A percentile compares a stretch with the other conserved stretches of the same genome.
phyloP scores from a whole-genome alignment of 352 stramenopile genomes.

The Peronosclerospora sorghi region DNA sequence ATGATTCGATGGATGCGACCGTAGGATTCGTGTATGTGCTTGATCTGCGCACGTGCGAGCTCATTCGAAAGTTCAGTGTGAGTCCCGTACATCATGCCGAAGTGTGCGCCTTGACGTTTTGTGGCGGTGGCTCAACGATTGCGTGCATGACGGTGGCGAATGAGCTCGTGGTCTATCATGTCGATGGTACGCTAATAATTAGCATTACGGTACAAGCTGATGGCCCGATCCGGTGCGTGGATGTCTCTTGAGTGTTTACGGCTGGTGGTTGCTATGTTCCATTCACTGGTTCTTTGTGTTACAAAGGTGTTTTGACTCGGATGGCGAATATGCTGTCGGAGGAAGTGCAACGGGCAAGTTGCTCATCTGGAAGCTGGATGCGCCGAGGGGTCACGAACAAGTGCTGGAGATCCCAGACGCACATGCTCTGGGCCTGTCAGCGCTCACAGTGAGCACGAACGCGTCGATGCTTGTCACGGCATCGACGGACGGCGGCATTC shows the following conservation, averaged over 20 bases:
- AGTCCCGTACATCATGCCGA: conserved; percentile 45
- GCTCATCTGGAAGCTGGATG: conserved; percentile 76
- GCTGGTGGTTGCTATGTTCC: too few species aligned
- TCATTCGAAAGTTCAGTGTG: conserved; percentile 47
- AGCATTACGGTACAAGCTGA: conserved; percentile 50
- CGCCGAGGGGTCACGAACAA: conserved; percentile 44
- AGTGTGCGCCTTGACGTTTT: conserved; percentile 57
- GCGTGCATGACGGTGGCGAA: conserved; percentile 61
- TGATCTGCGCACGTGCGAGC: conserved; percentile 51
- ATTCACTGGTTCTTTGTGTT: not conserved
- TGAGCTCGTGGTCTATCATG: conserved; percentile 57
- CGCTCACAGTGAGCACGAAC: conserved; percentile 48
- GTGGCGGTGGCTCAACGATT: conserved; percentile 33
- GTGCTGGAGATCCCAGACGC: conserved; percentile 70
- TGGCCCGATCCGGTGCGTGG: conserved; percentile 42
- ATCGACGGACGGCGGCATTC: conserved; percentile 51
- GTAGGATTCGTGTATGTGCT: conserved; percentile 56
- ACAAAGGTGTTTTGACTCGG: conserved; percentile 63
- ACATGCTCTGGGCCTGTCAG: conserved; percentile 48
- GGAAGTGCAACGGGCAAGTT: conserved; percentile 66
- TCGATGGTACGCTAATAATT: conserved; percentile 44
- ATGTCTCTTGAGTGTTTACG: not conserved
- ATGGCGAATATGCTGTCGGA: conserved; percentile 64
- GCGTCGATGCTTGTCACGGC: conserved; percentile 48
- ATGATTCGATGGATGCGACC: not conserved